A percentile compares a stretch with the other conserved stretches of the same genome.
These are phyloP conservation scores for Penicillium mononematosum DNA, from an alignment of 495 filamentous ascomycete species.

Conservation along the genomic window DNA sequence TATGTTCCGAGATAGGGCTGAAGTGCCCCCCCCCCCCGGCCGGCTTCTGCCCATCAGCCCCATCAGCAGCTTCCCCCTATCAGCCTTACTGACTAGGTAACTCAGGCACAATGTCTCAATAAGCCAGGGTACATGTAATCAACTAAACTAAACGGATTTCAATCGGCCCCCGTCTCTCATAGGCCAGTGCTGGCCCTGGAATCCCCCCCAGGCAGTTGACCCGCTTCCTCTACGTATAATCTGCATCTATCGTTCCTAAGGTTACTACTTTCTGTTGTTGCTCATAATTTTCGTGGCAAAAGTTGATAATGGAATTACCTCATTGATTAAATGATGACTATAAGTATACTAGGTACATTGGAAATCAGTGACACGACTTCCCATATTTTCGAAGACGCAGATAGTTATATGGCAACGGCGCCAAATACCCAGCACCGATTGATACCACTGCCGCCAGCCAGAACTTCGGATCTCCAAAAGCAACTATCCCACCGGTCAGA, in stretches of 20 bases:
- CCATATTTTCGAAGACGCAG: constrained; percentile 41
- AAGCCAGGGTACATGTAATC: not conserved
- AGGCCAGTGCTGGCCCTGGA: constrained; percentile 25
- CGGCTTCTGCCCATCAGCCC: not conserved
- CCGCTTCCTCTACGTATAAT: too few relatives aligned
- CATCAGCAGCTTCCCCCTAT: not conserved
- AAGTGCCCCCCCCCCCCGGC: too few relatives aligned
- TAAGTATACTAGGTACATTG: not conserved
- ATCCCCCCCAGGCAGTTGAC: too few relatives aligned
- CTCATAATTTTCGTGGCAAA: not conserved
- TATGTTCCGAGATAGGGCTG: not conserved
- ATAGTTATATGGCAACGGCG: constrained; percentile 51
- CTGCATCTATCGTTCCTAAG: not conserved
- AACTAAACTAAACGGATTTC: constrained; percentile 16
- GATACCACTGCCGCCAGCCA: constrained; percentile 39
- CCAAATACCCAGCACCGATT: constrained; percentile 42
- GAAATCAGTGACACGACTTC: constrained; percentile 39
- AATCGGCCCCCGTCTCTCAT: constrained; percentile 36
- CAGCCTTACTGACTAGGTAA: not conserved
- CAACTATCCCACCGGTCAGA: constrained; percentile 43
- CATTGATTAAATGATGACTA: not conserved
- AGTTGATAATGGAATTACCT: not conserved
- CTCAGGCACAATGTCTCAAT: not conserved
- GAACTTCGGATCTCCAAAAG: constrained; percentile 32
- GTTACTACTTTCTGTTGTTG: not conserved